Base-by-base conservation (phyloP, 2,329 filamentous ascomycete genomes). In the Pestalotiopsis fici region DNA sequence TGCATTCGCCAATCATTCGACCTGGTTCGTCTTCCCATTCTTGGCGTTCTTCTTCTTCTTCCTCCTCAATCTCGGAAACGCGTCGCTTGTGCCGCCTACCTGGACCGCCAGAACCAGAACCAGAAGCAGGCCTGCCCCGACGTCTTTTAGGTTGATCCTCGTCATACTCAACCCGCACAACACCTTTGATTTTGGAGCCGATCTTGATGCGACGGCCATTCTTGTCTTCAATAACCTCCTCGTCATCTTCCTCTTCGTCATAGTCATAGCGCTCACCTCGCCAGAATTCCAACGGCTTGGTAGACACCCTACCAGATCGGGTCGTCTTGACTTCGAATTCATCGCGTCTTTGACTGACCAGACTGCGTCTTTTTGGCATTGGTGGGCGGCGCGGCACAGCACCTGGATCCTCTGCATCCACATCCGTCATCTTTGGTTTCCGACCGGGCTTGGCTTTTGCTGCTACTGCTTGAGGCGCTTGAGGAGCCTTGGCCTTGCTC, bases 211-310 rank as follows among this genome's bases (percentile, higher is more conserved):
- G 74, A 27, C 78, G 74, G 37, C 68, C 70, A 9, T 73, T 71
- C 59, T 75, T 83, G n/a, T 85, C 84, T 47, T 79, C 74, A 65
- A 71, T 72, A 62, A 83, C 78, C 67, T 82, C 79, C 66, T 35
- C 31, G 31, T 35, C 31, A 35, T 86, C 86, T 31, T 82, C 88
- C 27, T 89, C 87, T 21, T 87, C 83, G 64, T 91, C 89, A 74
- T 90, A 93, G 25, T 94, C 87, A 59, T 92, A 88, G 65, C 88
- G 88, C 77, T 98, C 95, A 71, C 94, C 94, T 73, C 90, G 90
- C 95, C 95, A 98, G 77, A 87, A 97, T 28, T 93, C 89, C 39
- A 98, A 81, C 0, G 95, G 96, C 68, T 89, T 88, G 69, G 93
- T 90, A 11, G 93, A 93, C 64, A 89, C 88, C 66, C 96, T 89